Conservation (phyloP, 768 basidiomycete species). For the Boletus insuetus region DNA sequence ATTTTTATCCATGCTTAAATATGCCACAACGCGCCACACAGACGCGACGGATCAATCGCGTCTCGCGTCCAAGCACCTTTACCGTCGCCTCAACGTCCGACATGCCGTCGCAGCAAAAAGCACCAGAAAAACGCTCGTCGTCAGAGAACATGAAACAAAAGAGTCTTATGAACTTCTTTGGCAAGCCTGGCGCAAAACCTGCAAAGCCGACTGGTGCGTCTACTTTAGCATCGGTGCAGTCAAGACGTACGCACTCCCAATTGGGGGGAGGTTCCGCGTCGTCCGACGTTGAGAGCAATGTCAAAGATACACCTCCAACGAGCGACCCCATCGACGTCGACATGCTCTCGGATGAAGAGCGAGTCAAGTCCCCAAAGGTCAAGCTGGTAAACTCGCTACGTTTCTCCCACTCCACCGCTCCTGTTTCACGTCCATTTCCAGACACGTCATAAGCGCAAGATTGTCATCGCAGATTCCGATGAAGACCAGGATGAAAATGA, state of each 20-base stretch:
- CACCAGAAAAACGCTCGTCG: constrained; percentile 36
- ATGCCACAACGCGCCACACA: constrained; percentile 15
- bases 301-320: constrained; percentile 65
- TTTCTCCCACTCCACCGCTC: neutral
- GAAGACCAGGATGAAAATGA: constrained; percentile 43
- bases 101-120: constrained; percentile 16
- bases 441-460: constrained; percentile 62
- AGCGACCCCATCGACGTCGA: constrained; percentile 79
- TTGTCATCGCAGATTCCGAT: constrained; percentile 67
- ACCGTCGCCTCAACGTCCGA: constrained; percentile 9
- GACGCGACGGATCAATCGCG: constrained; percentile 4
- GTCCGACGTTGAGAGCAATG: constrained; percentile 49
- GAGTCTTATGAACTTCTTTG: constrained; percentile 69
- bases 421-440: constrained; percentile 16
- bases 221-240: constrained; percentile 32
- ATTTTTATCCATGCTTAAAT: neutral
- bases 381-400: constrained; percentile 31
- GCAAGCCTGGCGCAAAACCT: constrained; percentile 29
- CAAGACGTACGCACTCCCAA: constrained; percentile 37
- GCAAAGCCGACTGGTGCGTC: constrained; percentile 32
- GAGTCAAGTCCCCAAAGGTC: constrained; percentile 39
- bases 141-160: constrained; percentile 62
- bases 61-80: too few relatives aligned
- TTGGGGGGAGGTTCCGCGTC: constrained; percentile 38
- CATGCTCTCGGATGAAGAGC: constrained; percentile 50